A percentile compares a stretch with the other conserved stretches of the same genome.
Evolutionary conservation across 305 asterid species (phyloP).

Genomic region (Solanum hybrid): DNA sequence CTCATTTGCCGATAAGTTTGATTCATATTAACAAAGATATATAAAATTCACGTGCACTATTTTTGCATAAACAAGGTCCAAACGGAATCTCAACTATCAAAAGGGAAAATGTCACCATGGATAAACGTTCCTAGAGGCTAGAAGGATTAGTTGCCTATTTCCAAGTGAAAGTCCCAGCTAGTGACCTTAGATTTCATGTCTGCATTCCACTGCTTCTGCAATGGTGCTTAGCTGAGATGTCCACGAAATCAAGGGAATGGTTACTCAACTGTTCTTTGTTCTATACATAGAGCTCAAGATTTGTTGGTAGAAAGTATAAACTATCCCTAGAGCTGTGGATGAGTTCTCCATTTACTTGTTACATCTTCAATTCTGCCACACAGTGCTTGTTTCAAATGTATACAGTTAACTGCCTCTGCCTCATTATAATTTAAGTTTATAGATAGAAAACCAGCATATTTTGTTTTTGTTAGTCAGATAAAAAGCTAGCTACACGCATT

Average conservation of each 20-base stretch:
- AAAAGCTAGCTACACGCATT: background rate
- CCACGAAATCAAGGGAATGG: background rate
- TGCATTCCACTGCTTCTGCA: background rate
- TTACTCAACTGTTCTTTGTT: background rate
- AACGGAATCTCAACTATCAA: background rate
- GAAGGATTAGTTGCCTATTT: background rate
- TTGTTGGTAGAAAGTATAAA: background rate
- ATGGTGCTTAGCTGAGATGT: background rate
- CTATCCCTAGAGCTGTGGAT: background rate
- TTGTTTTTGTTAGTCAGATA: background rate
- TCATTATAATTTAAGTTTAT: background rate
- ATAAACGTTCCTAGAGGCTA: background rate
- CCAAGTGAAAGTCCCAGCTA: background rate
- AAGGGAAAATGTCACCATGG: background rate
- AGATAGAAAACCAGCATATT: background rate
- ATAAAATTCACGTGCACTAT: background rate
- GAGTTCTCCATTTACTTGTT: background rate
- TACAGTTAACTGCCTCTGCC: background rate
- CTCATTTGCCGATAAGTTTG: background rate
- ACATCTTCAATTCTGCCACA: background rate
- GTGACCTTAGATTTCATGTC: background rate
- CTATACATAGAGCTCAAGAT: background rate
- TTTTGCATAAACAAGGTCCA: background rate
- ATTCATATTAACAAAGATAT: background rate
- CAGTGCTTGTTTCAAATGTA: background rate